A percentile compares a stretch with the other conserved stretches of the same genome.
phyloP scores from a whole-genome alignment of 2,329 filamentous ascomycete genomes.

The Botrytis cinerea region DNA sequence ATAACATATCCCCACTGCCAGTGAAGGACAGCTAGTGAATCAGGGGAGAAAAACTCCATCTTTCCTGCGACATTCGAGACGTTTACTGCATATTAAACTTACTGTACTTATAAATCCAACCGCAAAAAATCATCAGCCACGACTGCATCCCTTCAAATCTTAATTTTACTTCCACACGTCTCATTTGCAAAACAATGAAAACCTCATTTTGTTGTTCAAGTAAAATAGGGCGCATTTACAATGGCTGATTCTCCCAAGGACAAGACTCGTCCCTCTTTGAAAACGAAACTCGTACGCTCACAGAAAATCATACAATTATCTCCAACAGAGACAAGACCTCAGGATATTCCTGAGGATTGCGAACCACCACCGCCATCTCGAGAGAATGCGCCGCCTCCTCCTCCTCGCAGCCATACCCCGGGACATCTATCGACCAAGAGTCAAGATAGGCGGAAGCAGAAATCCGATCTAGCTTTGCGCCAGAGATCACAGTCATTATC shows the following conservation, averaged over 20 bases:
- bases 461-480: slow-evolving; percentile 38
- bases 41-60: slow-evolving; percentile 17
- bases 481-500: slow-evolving; percentile 42
- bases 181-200: slow-evolving; percentile 23
- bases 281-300: slow-evolving; percentile 52
- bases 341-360: slow-evolving; percentile 44
- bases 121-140: slow-evolving; percentile 23
- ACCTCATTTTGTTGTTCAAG: slow-evolving; percentile 27
- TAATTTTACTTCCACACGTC: slow-evolving; percentile 11
- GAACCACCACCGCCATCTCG: slow-evolving; percentile 42
- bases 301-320: slow-evolving; percentile 53
- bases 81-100: slow-evolving; percentile 23
- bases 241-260: slow-evolving; percentile 41
- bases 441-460: slow-evolving; percentile 42
- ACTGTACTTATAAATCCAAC: slow-evolving; percentile 17
- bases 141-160: slow-evolving; percentile 8
- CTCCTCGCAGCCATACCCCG: slow-evolving; percentile 61
- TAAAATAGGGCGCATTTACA: slow-evolving; percentile 35
- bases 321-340: slow-evolving; percentile 42
- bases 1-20: background rate
- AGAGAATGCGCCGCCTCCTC: slow-evolving; percentile 43
- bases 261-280: slow-evolving; percentile 43
- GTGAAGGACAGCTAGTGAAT: slow-evolving; percentile 21
- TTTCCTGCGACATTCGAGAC: slow-evolving; percentile 16
- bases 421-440: slow-evolving; percentile 62